Conservation (phyloP, 805 yeast genomes). For the Spencermartinsiella europaea region DNA sequence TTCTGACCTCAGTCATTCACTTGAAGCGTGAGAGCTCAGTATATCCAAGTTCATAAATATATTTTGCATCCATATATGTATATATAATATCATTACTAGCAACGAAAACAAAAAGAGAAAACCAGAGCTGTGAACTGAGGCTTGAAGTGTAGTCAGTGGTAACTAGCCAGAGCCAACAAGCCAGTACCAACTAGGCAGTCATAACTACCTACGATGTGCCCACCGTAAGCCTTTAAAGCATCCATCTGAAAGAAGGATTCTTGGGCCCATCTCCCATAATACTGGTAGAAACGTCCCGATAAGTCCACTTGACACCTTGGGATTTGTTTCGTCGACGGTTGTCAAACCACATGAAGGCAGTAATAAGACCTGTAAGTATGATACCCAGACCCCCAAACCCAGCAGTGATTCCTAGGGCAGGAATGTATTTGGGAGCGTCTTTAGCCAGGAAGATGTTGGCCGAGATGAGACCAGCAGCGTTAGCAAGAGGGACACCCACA, state of each 20-base stretch:
- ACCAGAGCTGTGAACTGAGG: too few species aligned
- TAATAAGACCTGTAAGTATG: constrained; percentile 27
- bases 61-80: too few species aligned
- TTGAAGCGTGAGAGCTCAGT: too few species aligned
- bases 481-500: constrained; percentile 50
- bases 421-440: constrained; percentile 49
- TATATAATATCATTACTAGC: too few species aligned
- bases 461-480: constrained; percentile 52
- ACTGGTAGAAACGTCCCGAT: constrained; percentile 29
- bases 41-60: too few species aligned
- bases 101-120: too few species aligned
- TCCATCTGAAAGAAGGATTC: constrained; percentile 45
- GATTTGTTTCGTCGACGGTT: constrained; percentile 32
- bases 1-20: too few species aligned
- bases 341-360: constrained; percentile 39
- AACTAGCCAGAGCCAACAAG: too few species aligned
- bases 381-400: constrained; percentile 44
- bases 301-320: constrained; percentile 21
- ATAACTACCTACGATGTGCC: too few species aligned
- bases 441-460: constrained; percentile 46
- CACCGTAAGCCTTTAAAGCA: too few species aligned
- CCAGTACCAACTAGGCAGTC: too few species aligned
- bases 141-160: too few species aligned
- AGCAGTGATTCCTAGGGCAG: constrained; percentile 47
- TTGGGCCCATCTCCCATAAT: constrained; percentile 42